Evolutionary conservation across 257 asterid genomes (phyloP), one percentile per base, ranked within the genome.

Genomic region (Gynochthodes officinalis): DNA sequence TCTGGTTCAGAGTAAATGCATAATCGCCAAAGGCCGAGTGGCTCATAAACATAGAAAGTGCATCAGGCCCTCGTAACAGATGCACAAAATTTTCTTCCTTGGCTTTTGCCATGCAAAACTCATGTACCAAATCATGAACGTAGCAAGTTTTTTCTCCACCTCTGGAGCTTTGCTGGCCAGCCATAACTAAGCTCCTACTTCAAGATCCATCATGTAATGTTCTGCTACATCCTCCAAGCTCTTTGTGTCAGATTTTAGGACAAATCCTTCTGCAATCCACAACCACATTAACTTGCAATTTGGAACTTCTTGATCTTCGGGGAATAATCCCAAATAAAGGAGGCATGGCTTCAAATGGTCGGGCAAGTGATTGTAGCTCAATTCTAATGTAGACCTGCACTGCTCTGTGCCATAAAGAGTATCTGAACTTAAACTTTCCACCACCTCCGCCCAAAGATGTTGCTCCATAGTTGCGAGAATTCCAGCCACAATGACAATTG

Each of bases 241-340:
- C 42, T 79, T 25, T 18, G 2, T 44, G 0, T 50, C 40, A 13
- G 11, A 27, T 25, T 40, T 71, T 15, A 7, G 37, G 11, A 80
- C 62, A 35, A 76, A 59, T 18, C 75, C 80, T 75, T 72, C 78
- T 4, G 77, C 71, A 39, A 79, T 72, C 83, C 83, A 79, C 25
- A 79, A 21, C 66, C 72, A 42, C 59, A 66, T 75, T 59, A 75
- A 37, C 61, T 30, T 72, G 61, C 72, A 52, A 43, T 7, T 4
- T 30, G 73, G 35, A 64, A 72, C 73, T 40, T 71, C 71, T 43
- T n/a, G 23, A 46, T 76, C 78, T 65, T 50, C 75, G n/a, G 66
- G 62, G 48, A 80, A 80, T 32, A 43, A 67, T 42, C 83, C 78
- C 25, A 79, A 64, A 64, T 71, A 79, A 12, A 75, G 71, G 28